phyloP scores from a whole-genome alignment of 2,329 filamentous ascomycete genomes.

The Fusarium oxysporum region DNA sequence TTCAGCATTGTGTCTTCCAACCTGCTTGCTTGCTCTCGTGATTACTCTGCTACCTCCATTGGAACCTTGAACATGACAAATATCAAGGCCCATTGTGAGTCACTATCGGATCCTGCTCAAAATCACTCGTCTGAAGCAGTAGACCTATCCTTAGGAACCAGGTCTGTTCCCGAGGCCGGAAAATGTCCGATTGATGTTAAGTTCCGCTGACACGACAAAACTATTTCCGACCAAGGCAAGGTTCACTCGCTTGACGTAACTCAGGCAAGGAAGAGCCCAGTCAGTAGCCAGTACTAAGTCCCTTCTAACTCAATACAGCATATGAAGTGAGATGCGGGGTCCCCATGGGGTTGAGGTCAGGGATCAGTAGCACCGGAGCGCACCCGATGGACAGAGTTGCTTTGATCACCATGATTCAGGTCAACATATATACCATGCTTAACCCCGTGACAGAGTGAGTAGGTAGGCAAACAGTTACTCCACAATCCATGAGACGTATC shows the following conservation, averaged over 20 bases:
- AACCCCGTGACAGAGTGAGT: accelerated
- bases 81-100: background rate
- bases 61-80: accelerated
- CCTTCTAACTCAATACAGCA: background rate
- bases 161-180: background rate
- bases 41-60: background rate
- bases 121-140: accelerated
- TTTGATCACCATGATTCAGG: background rate
- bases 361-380: background rate
- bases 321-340: background rate
- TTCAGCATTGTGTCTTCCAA: background rate
- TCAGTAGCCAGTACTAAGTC: background rate
- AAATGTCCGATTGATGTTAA: background rate
- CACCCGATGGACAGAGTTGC: background rate
- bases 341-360: background rate
- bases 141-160: too few relatives aligned
- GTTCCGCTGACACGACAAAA: background rate
- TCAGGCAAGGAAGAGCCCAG: background rate
- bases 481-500: too few relatives aligned
- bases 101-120: accelerated
- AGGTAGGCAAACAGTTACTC: accelerated
- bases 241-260: background rate
- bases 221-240: background rate
- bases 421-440: background rate
- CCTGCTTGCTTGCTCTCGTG: background rate